Conservation (phyloP, 345 rosid species). For the Melastoma malabathricum region DNA sequence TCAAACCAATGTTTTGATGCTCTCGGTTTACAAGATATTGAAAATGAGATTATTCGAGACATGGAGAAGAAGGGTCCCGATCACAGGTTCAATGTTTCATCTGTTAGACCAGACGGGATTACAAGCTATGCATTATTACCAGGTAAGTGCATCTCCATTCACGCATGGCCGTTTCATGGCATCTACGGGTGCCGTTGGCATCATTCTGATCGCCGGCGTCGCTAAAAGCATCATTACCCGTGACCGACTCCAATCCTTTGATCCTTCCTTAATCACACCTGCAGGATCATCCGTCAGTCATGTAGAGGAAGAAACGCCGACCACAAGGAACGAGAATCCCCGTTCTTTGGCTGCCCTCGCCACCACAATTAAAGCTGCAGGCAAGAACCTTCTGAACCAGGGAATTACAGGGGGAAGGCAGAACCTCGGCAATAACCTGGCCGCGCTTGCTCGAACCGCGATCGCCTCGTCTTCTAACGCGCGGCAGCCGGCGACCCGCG, state of each 20-base stretch:
- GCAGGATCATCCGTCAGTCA: slow-evolving; percentile 5
- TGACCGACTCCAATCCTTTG: background rate
- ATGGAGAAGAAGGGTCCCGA: slow-evolving; percentile 6
- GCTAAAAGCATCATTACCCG: no score
- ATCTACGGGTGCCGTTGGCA: background rate
- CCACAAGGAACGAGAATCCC: background rate
- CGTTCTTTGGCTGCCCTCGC: background rate
- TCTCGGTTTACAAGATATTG: slow-evolving; percentile 25
- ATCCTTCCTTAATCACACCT: background rate
- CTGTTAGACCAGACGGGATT: slow-evolving; percentile 14
- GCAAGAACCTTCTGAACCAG: background rate
- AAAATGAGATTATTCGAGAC: slow-evolving; percentile 9
- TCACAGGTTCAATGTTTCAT: slow-evolving; percentile 15
- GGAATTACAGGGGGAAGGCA: background rate
- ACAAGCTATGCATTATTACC: slow-evolving; percentile 16
- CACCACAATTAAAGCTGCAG: background rate
- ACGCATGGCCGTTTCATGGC: no score
- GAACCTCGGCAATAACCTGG: background rate
- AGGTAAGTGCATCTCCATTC: slow-evolving; percentile 8
- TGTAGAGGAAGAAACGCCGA: background rate
- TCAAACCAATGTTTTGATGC: slow-evolving; percentile 38
- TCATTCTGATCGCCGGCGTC: background rate
- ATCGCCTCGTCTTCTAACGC: background rate
- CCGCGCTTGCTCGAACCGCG: background rate
- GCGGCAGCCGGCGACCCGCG: background rate